Base-by-base conservation (phyloP, 2,329 filamentous ascomycete genomes). In the Ophiostoma sp. region DNA sequence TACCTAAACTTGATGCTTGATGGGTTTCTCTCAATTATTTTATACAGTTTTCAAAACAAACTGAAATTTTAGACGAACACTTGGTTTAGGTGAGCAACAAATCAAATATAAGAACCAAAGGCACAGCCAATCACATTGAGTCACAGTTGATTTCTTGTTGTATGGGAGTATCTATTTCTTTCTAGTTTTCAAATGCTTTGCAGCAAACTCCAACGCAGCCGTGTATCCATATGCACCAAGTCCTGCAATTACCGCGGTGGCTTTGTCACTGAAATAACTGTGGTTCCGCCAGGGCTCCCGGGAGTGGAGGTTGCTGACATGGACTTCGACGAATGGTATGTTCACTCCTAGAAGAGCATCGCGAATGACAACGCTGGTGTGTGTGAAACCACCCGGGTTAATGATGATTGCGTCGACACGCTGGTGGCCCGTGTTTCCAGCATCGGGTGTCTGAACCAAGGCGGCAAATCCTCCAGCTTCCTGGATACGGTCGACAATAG, bases 241-340 rank as follows among this genome's bases (percentile, higher is more conserved):
- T 0, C 91, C 91, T 74, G 88, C 89, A 71, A 94, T 88, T 10
- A 93, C 87, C 0, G 87, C 91, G 35, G 85, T 84, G 0, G 91
- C 91, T 81, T 93, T 93, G 77, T 94, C 91, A 74, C 86, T 88
- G 73, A 94, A 81, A 76, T 90, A 93, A 73, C 89, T 92, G 73
- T 90, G 87, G 74, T 87, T 85, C 69, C 91, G 82, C 75, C 86
- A 94, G 1, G 82, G 75, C 80, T 94, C 91, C 10, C 91, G 79
- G 39, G 86, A 85, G 78, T 94, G 90, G 1, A 93, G 85, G 77
- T 94, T 94, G 70, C 83, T 88, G 44, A 93, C 84, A 77, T 94
- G 91, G n/a, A 93, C 78, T 80, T 94, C 91, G 66, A 94, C 82
- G 75, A 93, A 94, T 0, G 90, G 91, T 31, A 93, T 87, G 7